Conservation (phyloP, 768 basidiomycete genomes). For the Trametes elegans region DNA sequence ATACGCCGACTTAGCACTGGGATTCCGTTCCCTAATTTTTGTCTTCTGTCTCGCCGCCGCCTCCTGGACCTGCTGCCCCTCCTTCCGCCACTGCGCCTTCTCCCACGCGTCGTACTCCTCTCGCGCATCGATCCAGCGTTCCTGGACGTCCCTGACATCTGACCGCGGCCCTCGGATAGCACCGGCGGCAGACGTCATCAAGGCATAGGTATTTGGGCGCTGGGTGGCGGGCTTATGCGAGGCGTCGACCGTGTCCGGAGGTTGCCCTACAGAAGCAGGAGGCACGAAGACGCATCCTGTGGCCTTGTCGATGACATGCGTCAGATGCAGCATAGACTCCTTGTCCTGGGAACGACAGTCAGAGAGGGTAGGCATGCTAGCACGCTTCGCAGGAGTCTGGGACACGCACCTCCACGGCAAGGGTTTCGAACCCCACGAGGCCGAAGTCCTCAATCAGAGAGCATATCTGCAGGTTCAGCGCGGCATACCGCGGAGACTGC, state of each 20-base stretch:
- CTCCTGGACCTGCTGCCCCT: conserved; percentile 59
- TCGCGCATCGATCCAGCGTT: conserved; percentile 87
- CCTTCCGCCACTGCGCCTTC: conserved; percentile 69
- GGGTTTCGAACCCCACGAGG: conserved; percentile 93
- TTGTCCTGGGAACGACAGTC: no score
- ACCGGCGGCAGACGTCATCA: conserved; percentile 68
- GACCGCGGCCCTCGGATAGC: conserved; percentile 47
- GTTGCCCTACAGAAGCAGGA: conserved; percentile 32
- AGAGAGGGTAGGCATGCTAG: no score
- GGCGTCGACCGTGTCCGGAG: conserved; percentile 32
- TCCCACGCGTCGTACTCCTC: conserved; percentile 85
- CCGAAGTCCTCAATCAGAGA: conserved; percentile 92
- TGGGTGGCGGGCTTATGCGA: conserved; percentile 37
- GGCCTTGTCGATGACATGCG: conserved; percentile 82
- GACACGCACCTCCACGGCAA: conserved; percentile 92
- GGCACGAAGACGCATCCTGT: conserved; percentile 91
- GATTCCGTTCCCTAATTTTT: conserved; percentile 24
- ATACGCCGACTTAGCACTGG: not conserved
- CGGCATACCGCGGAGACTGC: conserved; percentile 64
- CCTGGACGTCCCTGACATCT: conserved; percentile 78
- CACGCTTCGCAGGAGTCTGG: not conserved
- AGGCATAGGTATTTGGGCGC: conserved; percentile 62
- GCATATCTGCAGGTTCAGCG: conserved; percentile 86
- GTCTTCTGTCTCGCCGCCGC: conserved; percentile 32
- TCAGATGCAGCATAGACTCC: conserved; percentile 88